These are phyloP conservation scores for Liquidambar formosana DNA, from an alignment of 164 flowering plant species.

Conservation along the genomic window DNA sequence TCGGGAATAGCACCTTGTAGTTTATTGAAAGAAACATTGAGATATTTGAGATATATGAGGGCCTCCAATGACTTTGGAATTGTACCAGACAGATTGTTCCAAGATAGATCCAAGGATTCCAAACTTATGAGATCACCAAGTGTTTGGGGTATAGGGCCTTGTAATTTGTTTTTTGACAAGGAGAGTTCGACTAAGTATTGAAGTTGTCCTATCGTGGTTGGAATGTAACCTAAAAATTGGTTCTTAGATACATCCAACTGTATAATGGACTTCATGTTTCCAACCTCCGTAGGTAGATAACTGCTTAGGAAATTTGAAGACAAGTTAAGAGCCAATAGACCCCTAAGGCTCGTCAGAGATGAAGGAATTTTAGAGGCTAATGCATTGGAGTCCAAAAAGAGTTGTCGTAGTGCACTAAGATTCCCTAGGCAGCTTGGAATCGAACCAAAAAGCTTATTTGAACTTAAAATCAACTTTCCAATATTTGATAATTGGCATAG, in stretches of 20 bases:
- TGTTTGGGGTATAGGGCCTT: not conserved
- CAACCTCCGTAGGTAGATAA: not conserved
- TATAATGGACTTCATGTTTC: not conserved
- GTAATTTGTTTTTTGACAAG: not conserved
- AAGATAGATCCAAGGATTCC: slow-evolving; percentile 2
- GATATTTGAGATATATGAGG: too few species aligned
- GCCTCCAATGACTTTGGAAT: slow-evolving; percentile 2
- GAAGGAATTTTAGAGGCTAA: not conserved
- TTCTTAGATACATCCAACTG: not conserved
- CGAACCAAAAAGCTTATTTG: too few species aligned
- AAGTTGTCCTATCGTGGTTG: not conserved
- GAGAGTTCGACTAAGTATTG: too few species aligned
- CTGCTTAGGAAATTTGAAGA: not conserved
- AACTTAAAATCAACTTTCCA: too few species aligned
- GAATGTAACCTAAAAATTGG: not conserved
- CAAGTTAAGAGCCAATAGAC: not conserved
- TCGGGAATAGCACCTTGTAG: too few species aligned
- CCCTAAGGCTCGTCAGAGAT: not conserved
- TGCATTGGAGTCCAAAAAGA: not conserved
- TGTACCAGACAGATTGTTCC: not conserved
- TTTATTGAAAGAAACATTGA: too few species aligned
- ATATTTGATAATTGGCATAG: too few species aligned
- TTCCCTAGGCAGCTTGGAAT: too few species aligned
- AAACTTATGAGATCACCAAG: not conserved
- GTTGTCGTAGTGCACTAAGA: not conserved